phyloP scores from a whole-genome alignment of 352 stramenopile species.

The Blastocystis sp. region DNA sequence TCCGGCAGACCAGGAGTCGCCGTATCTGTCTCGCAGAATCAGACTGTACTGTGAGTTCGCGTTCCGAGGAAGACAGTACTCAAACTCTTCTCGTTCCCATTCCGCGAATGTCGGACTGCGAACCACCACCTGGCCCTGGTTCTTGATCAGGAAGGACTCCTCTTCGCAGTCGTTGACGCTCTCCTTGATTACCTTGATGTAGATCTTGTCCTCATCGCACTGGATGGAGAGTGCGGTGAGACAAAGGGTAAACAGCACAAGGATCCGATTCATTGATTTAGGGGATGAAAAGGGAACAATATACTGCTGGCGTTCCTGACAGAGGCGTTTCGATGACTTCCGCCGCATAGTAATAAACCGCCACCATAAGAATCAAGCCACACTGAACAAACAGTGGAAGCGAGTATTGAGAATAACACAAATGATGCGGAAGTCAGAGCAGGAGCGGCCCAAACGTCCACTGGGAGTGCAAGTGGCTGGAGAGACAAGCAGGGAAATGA shows the following conservation, averaged over 20 bases:
- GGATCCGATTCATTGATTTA: background rate
- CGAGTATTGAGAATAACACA: background rate
- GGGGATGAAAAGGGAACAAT: background rate
- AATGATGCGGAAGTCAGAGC: no score
- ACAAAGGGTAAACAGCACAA: background rate
- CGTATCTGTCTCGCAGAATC: background rate
- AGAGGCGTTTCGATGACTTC: background rate
- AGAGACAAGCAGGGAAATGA: no score
- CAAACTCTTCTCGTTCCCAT: background rate
- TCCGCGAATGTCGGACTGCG: slow-evolving; percentile 21
- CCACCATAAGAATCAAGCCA: background rate
- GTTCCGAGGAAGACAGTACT: background rate
- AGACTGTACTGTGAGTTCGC: background rate
- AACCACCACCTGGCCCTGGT: background rate
- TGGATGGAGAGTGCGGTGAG: background rate
- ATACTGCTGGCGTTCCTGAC: background rate
- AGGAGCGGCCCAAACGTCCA: no score
- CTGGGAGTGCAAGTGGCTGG: no score
- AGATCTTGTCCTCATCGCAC: background rate
- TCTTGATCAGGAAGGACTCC: slow-evolving; percentile 24
- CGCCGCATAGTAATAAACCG: background rate
- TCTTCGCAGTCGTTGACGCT: background rate
- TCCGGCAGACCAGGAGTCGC: background rate
- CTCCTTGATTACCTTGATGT: background rate
- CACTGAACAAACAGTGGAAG: background rate